phyloP scores from a whole-genome alignment of 257 asterid genomes.

The Mentha longifolia region DNA sequence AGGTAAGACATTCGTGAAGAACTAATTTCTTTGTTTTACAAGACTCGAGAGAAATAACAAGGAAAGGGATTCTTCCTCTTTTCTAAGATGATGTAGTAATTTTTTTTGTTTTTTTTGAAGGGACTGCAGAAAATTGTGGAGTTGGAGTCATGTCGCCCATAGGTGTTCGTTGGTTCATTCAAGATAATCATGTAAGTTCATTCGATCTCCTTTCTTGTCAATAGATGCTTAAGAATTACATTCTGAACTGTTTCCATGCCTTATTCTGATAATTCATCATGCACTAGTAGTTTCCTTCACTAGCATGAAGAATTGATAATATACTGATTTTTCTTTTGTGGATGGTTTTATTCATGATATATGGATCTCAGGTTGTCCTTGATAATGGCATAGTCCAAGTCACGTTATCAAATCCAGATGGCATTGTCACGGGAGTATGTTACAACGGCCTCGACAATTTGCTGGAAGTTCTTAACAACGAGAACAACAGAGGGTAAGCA shows the following conservation, averaged over 20 bases:
- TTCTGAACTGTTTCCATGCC: conserved; percentile 7
- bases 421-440: conserved; percentile 54
- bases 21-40: not conserved
- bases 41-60: too few relatives aligned
- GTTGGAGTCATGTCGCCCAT: conserved; percentile 59
- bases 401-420: conserved; percentile 60
- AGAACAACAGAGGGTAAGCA: conserved; percentile 58
- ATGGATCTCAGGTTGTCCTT: conserved; percentile 52
- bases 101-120: conserved; percentile 34
- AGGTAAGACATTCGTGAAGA: conserved; percentile 23
- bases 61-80: conserved; percentile 2
- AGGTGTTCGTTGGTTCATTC: conserved; percentile 61
- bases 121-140: conserved; percentile 40
- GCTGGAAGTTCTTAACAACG: conserved; percentile 60
- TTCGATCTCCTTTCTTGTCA: not conserved
- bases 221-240: not conserved
- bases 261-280: not conserved
- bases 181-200: conserved; percentile 63
- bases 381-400: conserved; percentile 63
- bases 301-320: not conserved
- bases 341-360: not conserved
- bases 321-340: not conserved
- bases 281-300: conserved; percentile 1
- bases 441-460: conserved; percentile 55
- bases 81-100: conserved; percentile 12